Evolutionary conservation across 2,329 filamentous ascomycete genomes (phyloP).

Genomic region (Diaporthe ilicicola): DNA sequence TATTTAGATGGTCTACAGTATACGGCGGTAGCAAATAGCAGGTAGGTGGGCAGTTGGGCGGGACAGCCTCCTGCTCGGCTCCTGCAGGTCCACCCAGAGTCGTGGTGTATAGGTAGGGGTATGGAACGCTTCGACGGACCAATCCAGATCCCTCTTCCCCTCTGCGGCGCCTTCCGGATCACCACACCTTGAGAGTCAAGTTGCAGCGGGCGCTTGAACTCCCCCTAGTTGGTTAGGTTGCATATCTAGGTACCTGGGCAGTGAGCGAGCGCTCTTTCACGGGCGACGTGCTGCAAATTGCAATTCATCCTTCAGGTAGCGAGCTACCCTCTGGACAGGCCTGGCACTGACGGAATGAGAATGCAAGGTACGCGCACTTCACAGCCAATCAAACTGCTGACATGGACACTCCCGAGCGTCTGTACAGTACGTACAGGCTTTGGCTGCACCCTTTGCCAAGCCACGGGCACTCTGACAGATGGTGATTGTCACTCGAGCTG

Average conservation of each 20-base stretch:
- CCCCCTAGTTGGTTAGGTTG: slow-evolving; percentile 1
- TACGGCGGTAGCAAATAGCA: not conserved
- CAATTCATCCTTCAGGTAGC: too few species aligned
- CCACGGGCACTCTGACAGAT: not conserved
- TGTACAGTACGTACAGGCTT: too few species aligned
- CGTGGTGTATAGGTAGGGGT: not conserved
- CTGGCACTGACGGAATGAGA: not conserved
- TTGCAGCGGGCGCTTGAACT: slow-evolving; percentile 16
- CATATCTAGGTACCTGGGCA: not conserved
- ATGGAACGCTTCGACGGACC: not conserved
- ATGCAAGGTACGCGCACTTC: not conserved
- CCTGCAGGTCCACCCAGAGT: not conserved
- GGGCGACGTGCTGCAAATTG: not conserved
- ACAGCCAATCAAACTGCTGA: not conserved
- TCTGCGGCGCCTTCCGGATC: not conserved
- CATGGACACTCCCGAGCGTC: not conserved
- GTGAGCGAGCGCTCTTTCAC: not conserved
- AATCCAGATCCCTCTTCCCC: not conserved
- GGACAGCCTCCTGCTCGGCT: not conserved
- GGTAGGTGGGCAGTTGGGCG: not conserved
- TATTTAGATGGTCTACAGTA: slow-evolving; percentile 2
- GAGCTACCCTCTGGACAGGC: not conserved
- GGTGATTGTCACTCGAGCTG: not conserved
- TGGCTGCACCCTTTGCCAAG: not conserved
- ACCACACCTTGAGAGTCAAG: not conserved